Conservation (phyloP, 768 basidiomycete genomes). For the Kwoniella sp. region DNA sequence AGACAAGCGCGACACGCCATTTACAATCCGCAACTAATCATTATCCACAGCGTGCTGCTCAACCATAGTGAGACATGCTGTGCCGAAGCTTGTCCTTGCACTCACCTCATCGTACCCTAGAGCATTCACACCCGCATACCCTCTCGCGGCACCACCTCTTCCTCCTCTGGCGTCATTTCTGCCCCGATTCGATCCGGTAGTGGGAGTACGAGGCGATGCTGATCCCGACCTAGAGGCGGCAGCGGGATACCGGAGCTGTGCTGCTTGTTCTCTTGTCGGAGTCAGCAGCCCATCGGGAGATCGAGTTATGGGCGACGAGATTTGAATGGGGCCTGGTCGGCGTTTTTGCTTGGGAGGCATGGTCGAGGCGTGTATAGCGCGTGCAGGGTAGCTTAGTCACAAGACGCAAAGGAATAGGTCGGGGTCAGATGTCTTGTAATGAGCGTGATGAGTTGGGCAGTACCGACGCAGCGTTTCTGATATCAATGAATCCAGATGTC, state of each 20-base stretch:
- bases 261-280: background rate
- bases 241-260: conserved; percentile 9
- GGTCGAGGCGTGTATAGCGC: background rate
- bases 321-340: conserved; percentile 18
- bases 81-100: background rate
- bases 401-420: no score
- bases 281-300: conserved; percentile 9
- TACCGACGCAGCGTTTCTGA: background rate
- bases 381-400: background rate
- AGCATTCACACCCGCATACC: conserved; percentile 5
- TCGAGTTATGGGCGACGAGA: conserved; percentile 25
- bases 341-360: conserved; percentile 3
- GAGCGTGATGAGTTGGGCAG: background rate
- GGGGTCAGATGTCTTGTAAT: background rate
- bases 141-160: conserved; percentile 10
- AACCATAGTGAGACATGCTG: no score
- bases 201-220: conserved; percentile 17
- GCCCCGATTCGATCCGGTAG: background rate
- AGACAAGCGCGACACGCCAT: background rate
- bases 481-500: no score
- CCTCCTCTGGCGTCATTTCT: background rate
- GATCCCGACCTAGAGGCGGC: background rate
- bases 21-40: no score
- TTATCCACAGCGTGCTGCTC: no score
- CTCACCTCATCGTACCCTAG: conserved; percentile 26